These are phyloP conservation scores for Dictyostelium capitatum DNA, from an alignment of 78 protist genomes.

Conservation along the genomic window DNA sequence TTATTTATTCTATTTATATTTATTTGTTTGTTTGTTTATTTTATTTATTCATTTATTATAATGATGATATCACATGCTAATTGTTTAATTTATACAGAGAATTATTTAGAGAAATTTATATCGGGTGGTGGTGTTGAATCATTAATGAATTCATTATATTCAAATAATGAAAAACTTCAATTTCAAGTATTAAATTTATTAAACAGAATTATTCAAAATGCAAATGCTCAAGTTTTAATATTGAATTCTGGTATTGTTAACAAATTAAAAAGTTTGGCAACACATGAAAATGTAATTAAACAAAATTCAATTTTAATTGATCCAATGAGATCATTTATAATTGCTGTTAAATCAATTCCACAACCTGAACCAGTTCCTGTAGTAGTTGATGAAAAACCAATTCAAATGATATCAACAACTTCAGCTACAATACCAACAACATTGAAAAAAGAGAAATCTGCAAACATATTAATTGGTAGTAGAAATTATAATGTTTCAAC, in stretches of 20 bases:
- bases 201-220: conserved; percentile 30
- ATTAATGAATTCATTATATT: conserved; percentile 56
- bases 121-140: conserved; percentile 45
- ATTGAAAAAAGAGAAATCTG: conserved; percentile 10
- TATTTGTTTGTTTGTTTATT: neutral
- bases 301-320: conserved; percentile 33
- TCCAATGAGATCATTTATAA: conserved; percentile 42
- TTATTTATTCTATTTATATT: neutral
- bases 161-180: conserved; percentile 70
- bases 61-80: neutral
- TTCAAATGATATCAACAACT: neutral
- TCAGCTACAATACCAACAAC: neutral
- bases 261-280: conserved; percentile 53
- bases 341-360: conserved; percentile 55
- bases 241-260: conserved; percentile 56
- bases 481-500: neutral
- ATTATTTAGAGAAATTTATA: conserved; percentile 26
- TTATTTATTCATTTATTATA: neutral
- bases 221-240: conserved; percentile 17
- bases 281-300: conserved; percentile 71
- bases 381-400: neutral
- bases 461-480: neutral
- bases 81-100: conserved; percentile 22
- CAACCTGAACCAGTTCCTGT: neutral
- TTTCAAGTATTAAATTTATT: conserved; percentile 34